Conservation (phyloP, 2,329 filamentous ascomycete genomes). For the Cordyceps fumosorosea region DNA sequence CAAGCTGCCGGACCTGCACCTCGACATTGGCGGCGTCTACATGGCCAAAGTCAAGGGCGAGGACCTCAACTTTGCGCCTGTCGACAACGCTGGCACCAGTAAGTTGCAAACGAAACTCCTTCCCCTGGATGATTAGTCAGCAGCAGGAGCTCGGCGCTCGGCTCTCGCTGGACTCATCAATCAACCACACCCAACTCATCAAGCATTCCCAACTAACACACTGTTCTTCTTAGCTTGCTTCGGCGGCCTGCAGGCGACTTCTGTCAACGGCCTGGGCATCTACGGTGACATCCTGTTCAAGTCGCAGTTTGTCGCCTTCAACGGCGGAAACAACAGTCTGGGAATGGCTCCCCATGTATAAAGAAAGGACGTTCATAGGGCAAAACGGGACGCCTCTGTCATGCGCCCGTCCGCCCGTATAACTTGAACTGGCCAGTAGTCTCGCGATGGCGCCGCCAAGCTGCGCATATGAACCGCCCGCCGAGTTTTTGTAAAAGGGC, state of each 20-base stretch:
- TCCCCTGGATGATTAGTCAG: no score
- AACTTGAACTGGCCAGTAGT: not conserved
- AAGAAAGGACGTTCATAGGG: no score
- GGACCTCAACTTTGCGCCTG: constrained; percentile 46
- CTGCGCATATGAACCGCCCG: not conserved
- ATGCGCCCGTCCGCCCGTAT: not conserved
- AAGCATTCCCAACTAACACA: not conserved
- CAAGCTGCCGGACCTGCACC: constrained; percentile 39
- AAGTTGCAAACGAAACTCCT: no score
- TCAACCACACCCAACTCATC: no score
- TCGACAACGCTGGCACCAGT: constrained; percentile 41
- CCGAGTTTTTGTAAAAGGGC: not conserved
- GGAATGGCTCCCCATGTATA: constrained; percentile 37
- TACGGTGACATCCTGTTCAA: constrained; percentile 58
- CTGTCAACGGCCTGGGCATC: constrained; percentile 48
- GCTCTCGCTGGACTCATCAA: not conserved
- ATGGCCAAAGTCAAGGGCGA: constrained; percentile 50
- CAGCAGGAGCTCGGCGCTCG: not conserved
- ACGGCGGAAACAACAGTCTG: constrained; percentile 47
- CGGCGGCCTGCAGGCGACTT: constrained; percentile 58
- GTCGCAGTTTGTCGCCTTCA: constrained; percentile 52
- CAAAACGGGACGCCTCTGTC: not conserved
- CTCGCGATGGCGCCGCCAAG: not conserved
- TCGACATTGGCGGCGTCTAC: constrained; percentile 51
- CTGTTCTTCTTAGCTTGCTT: constrained; percentile 48